These are phyloP conservation scores for Fraxinus excelsior DNA, from an alignment of 257 asterid genomes.

Conservation along the genomic window DNA sequence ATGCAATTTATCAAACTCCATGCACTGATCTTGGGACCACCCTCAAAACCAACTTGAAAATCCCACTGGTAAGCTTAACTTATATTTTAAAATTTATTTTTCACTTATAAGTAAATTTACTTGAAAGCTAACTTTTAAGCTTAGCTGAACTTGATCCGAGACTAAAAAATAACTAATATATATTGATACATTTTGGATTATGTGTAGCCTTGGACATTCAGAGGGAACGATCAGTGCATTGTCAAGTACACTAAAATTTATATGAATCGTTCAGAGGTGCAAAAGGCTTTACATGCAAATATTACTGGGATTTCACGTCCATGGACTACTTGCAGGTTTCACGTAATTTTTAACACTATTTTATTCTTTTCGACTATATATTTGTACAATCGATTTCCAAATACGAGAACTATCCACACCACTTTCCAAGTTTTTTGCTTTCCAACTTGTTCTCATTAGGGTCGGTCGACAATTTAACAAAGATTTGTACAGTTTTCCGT, in stretches of 20 bases:
- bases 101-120: neutral
- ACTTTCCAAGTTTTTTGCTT: neutral
- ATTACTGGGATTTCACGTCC: constrained; percentile 41
- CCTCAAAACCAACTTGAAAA: constrained; percentile 31
- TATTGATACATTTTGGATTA: too few relatives aligned
- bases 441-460: neutral
- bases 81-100: too few relatives aligned
- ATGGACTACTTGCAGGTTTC: constrained; percentile 62
- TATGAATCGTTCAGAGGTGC: constrained; percentile 56
- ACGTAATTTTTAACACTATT: neutral
- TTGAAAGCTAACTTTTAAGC: neutral
- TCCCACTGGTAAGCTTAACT: constrained; percentile 41
- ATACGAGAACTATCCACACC: too few relatives aligned
- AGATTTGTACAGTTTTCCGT: neutral
- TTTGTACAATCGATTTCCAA: too few relatives aligned
- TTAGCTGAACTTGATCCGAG: neutral
- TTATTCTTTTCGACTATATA: too few relatives aligned
- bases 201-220: constrained; percentile 42
- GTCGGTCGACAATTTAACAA: neutral
- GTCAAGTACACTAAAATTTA: constrained; percentile 54
- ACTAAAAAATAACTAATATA: too few relatives aligned
- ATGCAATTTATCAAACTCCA: constrained; percentile 41
- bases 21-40: constrained; percentile 42
- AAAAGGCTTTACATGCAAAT: constrained; percentile 66
- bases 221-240: constrained; percentile 60